Base-by-base conservation (phyloP, 129 eudicot genomes). In the Saposhnikovia divaricata region DNA sequence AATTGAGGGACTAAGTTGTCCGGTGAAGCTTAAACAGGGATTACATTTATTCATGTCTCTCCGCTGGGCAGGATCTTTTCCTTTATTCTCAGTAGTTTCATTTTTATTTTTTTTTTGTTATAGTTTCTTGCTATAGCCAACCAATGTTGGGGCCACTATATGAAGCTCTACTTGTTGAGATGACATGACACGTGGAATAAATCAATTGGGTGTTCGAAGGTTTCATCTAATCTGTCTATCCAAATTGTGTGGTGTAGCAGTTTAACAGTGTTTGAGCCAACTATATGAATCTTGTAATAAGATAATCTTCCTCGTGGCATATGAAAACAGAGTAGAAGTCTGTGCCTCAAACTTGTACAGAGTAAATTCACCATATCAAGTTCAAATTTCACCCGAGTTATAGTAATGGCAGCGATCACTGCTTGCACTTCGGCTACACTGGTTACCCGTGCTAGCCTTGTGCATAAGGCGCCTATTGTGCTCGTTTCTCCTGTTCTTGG, bases 371-470 rank as follows among this genome's bases (percentile, higher is more conserved):
- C 18, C 34, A 37, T 59, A 23, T 9, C 13, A 13, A 44, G 14
- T 0, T 75, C 75, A 83, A 61, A n/a, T 3, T 61, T 14, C 42
- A 68, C 4, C 73, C 13, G 42, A 68, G 28, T 68, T 39, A 44
- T 50, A 53, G 77, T 78, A 82, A 93, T 93, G 97, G 93, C 93
- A 80, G 80, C 96, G 87, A 83, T 91, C 83, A 87, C 92, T 8
- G 90, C 91, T 78, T 90, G 84, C 92, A 78, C 92, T 74, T 82
- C 97, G 9, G 84, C 96, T 78, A 82, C 92, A 23, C 80, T 88
- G 74, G 83, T 90, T 78, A 82, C 87, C 78, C 85, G 91, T 72
- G 80, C 86, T 68, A 80, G 85, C 79, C 87, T 85, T 75, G 76
- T 85, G 61, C 90, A 74, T 71, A 85, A 80, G 86, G 80, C 82